These are phyloP conservation scores for Eragrostis tef DNA, from an alignment of 202 grass and related monocot genomes.

Conservation along the genomic window DNA sequence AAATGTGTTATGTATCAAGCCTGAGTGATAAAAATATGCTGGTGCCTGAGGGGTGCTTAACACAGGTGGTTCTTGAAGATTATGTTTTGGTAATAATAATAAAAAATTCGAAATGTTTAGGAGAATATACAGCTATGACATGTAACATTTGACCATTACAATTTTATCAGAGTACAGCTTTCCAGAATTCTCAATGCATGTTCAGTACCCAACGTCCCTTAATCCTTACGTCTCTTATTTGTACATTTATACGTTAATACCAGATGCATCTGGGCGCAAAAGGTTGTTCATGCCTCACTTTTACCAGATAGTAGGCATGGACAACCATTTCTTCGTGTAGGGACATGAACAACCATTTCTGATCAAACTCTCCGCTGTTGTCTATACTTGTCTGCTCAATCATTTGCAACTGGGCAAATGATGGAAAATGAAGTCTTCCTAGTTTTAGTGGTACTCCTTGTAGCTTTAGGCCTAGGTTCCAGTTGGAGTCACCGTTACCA, in stretches of 20 bases:
- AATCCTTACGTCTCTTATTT: not conserved
- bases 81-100: slow-evolving; percentile 21
- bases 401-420: slow-evolving; percentile 29
- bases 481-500: slow-evolving; percentile 14
- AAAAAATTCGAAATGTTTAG: slow-evolving; percentile 16
- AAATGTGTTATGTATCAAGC: not conserved
- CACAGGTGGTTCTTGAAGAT: not conserved
- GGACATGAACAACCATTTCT: slow-evolving; percentile 21
- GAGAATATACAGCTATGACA: not conserved
- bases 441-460: not conserved
- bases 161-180: slow-evolving; percentile 3
- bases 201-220: not conserved
- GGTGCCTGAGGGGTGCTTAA: not conserved
- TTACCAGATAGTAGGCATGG: not conserved
- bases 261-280: not conserved
- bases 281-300: not conserved
- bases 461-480: slow-evolving; percentile 23
- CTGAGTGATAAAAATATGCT: not conserved
- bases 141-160: slow-evolving; percentile 20
- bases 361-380: not conserved
- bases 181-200: not conserved
- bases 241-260: not conserved
- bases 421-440: not conserved
- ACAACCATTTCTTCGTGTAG: no score
- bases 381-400: not conserved